A percentile compares a stretch with the other conserved stretches of the same genome.
phyloP scores from a whole-genome alignment of 768 basidiomycete genomes.

The Suillus bovinus region DNA sequence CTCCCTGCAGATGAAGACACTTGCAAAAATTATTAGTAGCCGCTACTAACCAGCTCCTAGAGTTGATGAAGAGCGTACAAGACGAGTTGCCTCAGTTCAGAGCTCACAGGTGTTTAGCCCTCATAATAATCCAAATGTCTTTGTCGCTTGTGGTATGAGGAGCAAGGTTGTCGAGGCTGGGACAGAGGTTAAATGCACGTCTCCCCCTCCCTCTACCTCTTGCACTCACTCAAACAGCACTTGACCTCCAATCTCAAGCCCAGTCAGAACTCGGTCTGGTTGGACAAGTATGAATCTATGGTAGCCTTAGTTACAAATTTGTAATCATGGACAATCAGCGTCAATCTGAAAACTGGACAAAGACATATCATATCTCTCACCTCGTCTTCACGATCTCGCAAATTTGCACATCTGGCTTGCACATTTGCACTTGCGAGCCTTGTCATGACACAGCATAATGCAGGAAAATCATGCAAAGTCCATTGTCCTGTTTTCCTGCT shows the following conservation, averaged over 20 bases:
- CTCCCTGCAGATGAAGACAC: neutral
- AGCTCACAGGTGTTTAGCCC: constrained; percentile 44
- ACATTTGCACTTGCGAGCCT: too few relatives aligned
- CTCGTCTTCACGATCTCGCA: too few relatives aligned
- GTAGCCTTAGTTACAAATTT: too few relatives aligned
- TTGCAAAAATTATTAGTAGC: constrained; percentile 17
- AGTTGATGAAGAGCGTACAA: constrained; percentile 39
- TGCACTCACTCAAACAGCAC: neutral
- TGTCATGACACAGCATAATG: too few relatives aligned
- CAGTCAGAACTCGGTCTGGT: too few relatives aligned
- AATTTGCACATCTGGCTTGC: too few relatives aligned
- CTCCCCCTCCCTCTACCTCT: neutral
- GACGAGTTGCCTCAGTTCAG: constrained; percentile 46
- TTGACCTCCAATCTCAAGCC: neutral
- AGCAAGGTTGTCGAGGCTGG: constrained; percentile 35
- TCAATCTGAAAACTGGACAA: too few relatives aligned
- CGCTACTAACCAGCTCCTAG: constrained; percentile 37
- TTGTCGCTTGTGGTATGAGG: constrained; percentile 35
- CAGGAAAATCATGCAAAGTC: too few relatives aligned
- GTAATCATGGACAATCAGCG: too few relatives aligned
- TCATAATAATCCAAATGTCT: constrained; percentile 43
- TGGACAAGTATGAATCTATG: too few relatives aligned
- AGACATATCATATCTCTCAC: too few relatives aligned
- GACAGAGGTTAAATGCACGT: neutral
- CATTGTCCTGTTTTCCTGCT: too few relatives aligned